These are phyloP conservation scores for Podospora anserina DNA, from an alignment of 495 filamentous ascomycete genomes.

Conservation along the genomic window DNA sequence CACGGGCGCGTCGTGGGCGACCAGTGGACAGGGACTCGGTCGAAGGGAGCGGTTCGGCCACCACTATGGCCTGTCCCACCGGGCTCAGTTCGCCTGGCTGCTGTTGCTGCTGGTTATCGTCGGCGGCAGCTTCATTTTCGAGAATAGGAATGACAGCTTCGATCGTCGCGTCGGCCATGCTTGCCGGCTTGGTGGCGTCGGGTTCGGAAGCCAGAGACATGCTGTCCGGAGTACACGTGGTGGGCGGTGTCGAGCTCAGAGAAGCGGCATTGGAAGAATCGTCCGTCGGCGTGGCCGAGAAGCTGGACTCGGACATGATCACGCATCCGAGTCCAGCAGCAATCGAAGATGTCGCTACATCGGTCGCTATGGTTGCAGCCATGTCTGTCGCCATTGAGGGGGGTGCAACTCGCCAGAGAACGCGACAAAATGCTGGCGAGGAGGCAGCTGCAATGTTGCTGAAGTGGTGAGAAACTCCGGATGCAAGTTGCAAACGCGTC, in stretches of 20 bases:
- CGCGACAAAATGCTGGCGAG: neutral
- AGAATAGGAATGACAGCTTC: conserved; percentile 24
- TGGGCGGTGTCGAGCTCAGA: conserved; percentile 49
- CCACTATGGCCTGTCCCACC: conserved; percentile 40
- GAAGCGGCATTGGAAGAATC: conserved; percentile 43
- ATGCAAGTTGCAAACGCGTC: conserved; percentile 13
- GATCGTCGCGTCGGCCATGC: conserved; percentile 18
- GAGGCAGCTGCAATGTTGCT: neutral
- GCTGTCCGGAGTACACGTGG: conserved; percentile 44
- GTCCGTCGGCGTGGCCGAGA: conserved; percentile 36
- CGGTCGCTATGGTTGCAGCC: neutral
- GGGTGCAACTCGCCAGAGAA: neutral
- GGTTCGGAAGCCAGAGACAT: conserved; percentile 45
- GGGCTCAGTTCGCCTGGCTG: conserved; percentile 28
- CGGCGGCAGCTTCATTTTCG: conserved; percentile 22
- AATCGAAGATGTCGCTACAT: neutral
- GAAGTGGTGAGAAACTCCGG: neutral
- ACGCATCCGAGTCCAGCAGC: conserved; percentile 21
- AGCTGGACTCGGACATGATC: conserved; percentile 31
- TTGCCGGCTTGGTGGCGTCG: conserved; percentile 21
- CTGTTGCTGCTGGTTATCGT: conserved; percentile 11
- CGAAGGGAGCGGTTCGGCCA: conserved; percentile 24
- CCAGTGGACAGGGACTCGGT: conserved; percentile 20
- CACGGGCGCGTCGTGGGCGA: conserved; percentile 46
- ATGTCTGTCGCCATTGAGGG: neutral